Conservation (phyloP, 78 protist genomes). For the Polysphondylium violaceum region DNA sequence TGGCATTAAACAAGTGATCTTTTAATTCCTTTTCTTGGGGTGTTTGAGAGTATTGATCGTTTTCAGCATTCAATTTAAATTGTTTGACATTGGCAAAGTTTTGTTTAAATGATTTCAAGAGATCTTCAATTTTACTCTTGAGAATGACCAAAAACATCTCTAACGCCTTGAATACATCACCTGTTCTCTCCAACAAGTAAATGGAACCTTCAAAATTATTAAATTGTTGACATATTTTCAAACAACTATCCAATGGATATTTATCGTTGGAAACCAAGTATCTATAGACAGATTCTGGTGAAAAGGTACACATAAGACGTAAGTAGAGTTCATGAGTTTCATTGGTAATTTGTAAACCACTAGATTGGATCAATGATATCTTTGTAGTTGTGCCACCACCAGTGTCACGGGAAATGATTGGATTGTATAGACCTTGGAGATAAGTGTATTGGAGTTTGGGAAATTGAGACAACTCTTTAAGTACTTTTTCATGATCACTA, state of each 20-base stretch:
- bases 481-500: conserved; percentile 59
- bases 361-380: not conserved
- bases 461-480: conserved; percentile 42
- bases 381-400: not conserved
- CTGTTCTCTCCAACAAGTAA: conserved; percentile 79
- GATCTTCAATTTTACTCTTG: conserved; percentile 19
- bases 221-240: conserved; percentile 81
- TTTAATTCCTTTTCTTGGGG: conserved; percentile 55
- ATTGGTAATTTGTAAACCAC: conserved; percentile 53
- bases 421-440: conserved; percentile 53
- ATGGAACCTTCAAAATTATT: conserved; percentile 78
- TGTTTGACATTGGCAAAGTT: conserved; percentile 62
- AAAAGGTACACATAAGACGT: conserved; percentile 59
- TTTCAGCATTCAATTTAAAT: not conserved
- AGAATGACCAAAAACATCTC: conserved; percentile 52
- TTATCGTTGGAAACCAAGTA: conserved; percentile 64
- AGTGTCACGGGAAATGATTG: not conserved
- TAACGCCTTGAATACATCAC: conserved; percentile 78
- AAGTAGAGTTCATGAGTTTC: conserved; percentile 74
- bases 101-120: conserved; percentile 9
- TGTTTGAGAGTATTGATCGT: not conserved
- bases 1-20: conserved; percentile 28
- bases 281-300: conserved; percentile 52
- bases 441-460: conserved; percentile 75
- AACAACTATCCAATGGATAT: conserved; percentile 78